Evolutionary conservation across 1,284 basidiomycete genomes (phyloP).

Genomic region (Rhodotorula sp.): DNA sequence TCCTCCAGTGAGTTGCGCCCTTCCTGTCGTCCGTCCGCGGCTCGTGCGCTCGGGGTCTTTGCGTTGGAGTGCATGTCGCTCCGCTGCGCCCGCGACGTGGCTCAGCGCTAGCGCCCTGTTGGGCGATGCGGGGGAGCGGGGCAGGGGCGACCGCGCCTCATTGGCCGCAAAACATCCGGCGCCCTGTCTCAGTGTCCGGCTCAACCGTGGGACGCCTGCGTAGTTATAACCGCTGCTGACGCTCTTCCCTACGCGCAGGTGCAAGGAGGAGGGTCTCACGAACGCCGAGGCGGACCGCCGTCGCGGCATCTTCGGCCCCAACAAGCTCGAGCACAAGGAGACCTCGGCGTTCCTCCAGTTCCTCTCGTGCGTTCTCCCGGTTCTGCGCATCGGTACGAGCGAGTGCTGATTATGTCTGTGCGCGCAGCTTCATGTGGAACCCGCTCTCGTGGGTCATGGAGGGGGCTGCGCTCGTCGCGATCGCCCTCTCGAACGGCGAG

Average conservation of each 20-base stretch:
- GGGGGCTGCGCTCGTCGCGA: constrained; percentile 92
- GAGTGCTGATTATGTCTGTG: background rate
- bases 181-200: background rate
- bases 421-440: constrained; percentile 85
- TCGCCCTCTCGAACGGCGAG: constrained; percentile 92
- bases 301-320: constrained; percentile 92
- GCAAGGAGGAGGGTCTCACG: constrained; percentile 72
- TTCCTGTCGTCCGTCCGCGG: background rate
- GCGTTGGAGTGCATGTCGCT: no score
- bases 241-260: constrained; percentile 19
- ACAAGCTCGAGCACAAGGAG: constrained; percentile 89
- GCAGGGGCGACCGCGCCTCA: background rate
- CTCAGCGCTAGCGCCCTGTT: background rate
- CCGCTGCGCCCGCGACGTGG: background rate
- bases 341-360: constrained; percentile 87
- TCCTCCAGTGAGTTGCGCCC: constrained; percentile 72
- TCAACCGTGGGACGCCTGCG: background rate
- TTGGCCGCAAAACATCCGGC: background rate
- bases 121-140: background rate
- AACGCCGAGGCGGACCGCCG: constrained; percentile 76
- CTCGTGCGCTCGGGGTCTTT: background rate
- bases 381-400: background rate
- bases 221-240: background rate
- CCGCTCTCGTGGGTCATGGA: constrained; percentile 99
- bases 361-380: constrained; percentile 56